Evolutionary conservation across 116 monocot genomes (phyloP).

Genomic region (Dioscorea cayenensis): DNA sequence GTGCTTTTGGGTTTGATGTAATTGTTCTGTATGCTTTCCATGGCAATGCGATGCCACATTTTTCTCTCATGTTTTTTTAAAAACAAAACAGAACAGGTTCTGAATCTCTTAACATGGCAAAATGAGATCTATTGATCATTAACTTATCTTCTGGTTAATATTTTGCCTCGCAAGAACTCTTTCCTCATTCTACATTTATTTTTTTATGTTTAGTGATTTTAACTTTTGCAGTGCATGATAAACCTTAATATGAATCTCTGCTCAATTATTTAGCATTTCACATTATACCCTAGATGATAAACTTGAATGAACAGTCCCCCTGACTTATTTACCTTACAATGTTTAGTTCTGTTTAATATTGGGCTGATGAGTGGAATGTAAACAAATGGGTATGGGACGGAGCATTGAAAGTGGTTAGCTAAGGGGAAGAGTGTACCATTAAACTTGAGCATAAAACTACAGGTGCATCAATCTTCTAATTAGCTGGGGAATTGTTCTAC

Average conservation of each 20-base stretch:
- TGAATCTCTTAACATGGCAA: background rate
- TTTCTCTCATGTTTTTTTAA: too few relatives aligned
- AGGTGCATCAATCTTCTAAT: conserved; percentile 35
- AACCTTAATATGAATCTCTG: background rate
- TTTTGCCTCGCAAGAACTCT: background rate
- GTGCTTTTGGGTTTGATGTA: too few relatives aligned
- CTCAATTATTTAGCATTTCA: background rate
- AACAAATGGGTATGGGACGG: conserved; percentile 99
- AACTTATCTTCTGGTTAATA: background rate
- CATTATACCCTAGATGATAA: background rate
- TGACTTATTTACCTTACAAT: background rate
- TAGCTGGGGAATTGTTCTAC: background rate
- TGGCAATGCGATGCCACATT: too few relatives aligned
- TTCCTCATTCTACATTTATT: background rate
- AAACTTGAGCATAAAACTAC: conserved; percentile 79
- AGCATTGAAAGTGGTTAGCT: conserved; percentile 80
- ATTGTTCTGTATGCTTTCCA: too few relatives aligned
- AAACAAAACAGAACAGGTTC: background rate
- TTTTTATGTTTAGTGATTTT: background rate
- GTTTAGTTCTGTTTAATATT: conserved; percentile 7
- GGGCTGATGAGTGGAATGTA: conserved; percentile 99
- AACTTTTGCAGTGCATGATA: background rate
- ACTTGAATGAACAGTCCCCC: background rate
- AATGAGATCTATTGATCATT: background rate
- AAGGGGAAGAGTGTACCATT: conserved; percentile 89